These are phyloP conservation scores for Suhomyces chickasaworum DNA, from an alignment of 1,139 yeast genomes.

Conservation along the genomic window DNA sequence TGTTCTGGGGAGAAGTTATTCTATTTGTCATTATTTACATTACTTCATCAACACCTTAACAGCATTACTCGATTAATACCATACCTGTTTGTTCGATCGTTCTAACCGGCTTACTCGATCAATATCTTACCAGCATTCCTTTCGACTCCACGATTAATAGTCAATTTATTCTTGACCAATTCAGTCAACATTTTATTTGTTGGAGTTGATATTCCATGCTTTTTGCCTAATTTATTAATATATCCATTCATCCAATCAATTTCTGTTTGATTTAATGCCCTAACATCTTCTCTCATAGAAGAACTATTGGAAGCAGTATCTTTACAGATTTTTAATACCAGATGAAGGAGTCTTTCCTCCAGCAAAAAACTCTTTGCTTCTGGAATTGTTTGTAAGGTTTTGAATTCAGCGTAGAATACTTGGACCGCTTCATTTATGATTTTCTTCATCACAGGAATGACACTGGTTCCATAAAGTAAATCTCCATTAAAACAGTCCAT, in stretches of 20 bases:
- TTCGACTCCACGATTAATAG: conserved; percentile 37
- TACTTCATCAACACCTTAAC: conserved; percentile 13
- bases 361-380: conserved; percentile 42
- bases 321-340: conserved; percentile 51
- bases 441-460: conserved; percentile 34
- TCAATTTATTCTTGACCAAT: conserved; percentile 49
- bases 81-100: too few relatives aligned
- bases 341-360: conserved; percentile 44
- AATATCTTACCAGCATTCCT: conserved; percentile 19
- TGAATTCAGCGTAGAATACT: conserved; percentile 42
- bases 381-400: conserved; percentile 32
- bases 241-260: conserved; percentile 80
- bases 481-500: conserved; percentile 76
- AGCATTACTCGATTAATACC: too few relatives aligned
- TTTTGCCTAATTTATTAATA: conserved; percentile 54
- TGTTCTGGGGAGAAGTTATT: background rate
- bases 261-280: conserved; percentile 65
- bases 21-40: background rate
- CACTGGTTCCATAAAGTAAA: conserved; percentile 42
- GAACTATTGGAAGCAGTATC: conserved; percentile 63
- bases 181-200: conserved; percentile 50
- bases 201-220: conserved; percentile 42
- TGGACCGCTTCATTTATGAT: conserved; percentile 51
- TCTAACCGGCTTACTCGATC: conserved; percentile 9
- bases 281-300: conserved; percentile 85